Conservation (phyloP, 192 early-diverging fungal genomes). For the Coemansia sp. region DNA sequence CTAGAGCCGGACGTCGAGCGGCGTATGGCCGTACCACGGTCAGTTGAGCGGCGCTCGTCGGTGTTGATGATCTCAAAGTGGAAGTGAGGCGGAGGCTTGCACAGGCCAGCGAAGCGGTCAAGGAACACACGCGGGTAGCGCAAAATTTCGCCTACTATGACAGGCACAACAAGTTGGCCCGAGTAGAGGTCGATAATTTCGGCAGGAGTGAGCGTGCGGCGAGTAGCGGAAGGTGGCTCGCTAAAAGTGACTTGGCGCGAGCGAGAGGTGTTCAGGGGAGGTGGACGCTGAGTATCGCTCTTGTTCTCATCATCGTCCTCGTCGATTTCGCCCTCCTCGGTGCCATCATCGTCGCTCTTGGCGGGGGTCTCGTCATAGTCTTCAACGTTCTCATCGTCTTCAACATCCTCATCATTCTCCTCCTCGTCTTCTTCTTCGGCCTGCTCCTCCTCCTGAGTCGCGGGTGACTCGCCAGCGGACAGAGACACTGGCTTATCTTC, state of each 20-base stretch:
- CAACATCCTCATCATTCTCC: conserved; percentile 22
- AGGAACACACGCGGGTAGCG: conserved; percentile 77
- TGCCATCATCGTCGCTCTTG: conserved; percentile 14
- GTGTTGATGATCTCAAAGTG: conserved; percentile 55
- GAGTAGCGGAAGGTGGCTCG: conserved; percentile 46
- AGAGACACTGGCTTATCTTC: conserved; percentile 9
- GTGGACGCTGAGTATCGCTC: conserved; percentile 16
- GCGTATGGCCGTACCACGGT: conserved; percentile 51
- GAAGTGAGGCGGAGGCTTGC: conserved; percentile 64
- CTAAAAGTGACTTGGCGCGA: conserved; percentile 50
- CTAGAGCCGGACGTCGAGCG: conserved; percentile 46
- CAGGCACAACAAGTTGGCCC: conserved; percentile 50
- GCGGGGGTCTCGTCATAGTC: conserved; percentile 19
- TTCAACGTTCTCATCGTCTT: conserved; percentile 21
- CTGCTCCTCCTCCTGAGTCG: conserved; percentile 9
- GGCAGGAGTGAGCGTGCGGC: conserved; percentile 42
- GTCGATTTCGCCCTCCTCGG: conserved; percentile 35
- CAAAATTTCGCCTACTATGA: conserved; percentile 63
- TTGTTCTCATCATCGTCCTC: conserved; percentile 23
- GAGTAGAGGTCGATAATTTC: conserved; percentile 57
- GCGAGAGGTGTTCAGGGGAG: conserved; percentile 35
- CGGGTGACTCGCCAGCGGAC: conserved; percentile 14
- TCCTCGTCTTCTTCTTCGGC: conserved; percentile 7
- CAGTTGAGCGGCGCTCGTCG: conserved; percentile 52
- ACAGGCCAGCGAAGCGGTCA: conserved; percentile 71